Percentiles rank a stretch among this genome's conserved stretches.
These are phyloP conservation scores for Crithidia fasciculata DNA, from an alignment of 208 protist genomes.

Conservation along the genomic window DNA sequence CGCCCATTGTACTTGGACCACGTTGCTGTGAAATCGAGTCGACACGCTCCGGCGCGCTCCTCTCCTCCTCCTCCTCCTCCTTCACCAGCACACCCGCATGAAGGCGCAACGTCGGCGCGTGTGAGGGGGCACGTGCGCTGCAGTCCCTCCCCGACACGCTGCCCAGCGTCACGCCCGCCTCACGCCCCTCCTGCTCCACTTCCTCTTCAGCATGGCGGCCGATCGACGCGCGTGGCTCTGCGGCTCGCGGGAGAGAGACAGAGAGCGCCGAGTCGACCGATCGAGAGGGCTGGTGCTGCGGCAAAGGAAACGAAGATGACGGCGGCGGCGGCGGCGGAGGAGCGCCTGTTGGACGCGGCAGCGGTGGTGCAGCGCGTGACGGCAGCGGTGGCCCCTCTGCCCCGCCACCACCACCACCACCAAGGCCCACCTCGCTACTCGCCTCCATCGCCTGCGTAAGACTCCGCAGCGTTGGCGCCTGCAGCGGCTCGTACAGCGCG, in stretches of 20 bases:
- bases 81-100: not conserved
- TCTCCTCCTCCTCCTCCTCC: not conserved
- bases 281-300: conserved; percentile 19
- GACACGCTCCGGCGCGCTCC: too few relatives aligned
- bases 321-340: not conserved
- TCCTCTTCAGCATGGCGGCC: not conserved
- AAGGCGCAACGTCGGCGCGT: conserved; percentile 18
- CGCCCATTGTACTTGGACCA: too few relatives aligned
- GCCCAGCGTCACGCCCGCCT: not conserved
- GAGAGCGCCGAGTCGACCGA: conserved; percentile 4
- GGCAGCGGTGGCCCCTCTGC: not conserved
- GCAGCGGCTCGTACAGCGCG: not conserved
- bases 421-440: conserved; percentile 4
- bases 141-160: not conserved
- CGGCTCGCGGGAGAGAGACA: not conserved
- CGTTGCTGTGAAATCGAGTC: too few relatives aligned
- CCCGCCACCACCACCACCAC: not conserved
- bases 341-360: not conserved
- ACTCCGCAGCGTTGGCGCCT: conserved; percentile 8
- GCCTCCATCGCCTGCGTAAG: not conserved
- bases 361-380: conserved; percentile 5
- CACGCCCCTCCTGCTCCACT: not conserved
- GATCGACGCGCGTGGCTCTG: conserved; percentile 1
- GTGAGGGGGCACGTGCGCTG: conserved; percentile 21
- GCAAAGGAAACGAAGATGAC: not conserved